Conservation (phyloP, 2,329 filamentous ascomycete species). For the Cercospora sesami region DNA sequence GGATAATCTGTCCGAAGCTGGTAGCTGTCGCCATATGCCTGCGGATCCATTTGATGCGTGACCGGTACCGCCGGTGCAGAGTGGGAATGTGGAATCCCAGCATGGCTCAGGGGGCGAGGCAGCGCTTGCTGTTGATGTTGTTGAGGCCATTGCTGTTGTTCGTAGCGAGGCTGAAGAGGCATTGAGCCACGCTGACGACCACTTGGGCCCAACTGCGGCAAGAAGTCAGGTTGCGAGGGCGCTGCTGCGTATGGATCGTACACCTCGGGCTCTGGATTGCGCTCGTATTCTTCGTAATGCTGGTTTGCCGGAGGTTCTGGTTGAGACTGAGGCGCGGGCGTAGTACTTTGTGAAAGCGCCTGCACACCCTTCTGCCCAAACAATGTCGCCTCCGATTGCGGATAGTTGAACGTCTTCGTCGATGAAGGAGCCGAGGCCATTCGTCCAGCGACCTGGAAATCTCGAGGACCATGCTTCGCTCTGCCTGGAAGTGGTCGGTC, state of each 20-base stretch:
- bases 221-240: slow-evolving; percentile 44
- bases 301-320: slow-evolving; percentile 12
- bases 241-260: slow-evolving; percentile 42
- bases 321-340: slow-evolving; percentile 10
- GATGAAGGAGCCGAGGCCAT: slow-evolving; percentile 31
- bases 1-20: slow-evolving; percentile 34
- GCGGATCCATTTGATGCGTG: slow-evolving; percentile 53
- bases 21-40: slow-evolving; percentile 33
- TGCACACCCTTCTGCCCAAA: slow-evolving; percentile 25
- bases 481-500: slow-evolving; percentile 31
- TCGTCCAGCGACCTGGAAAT: slow-evolving; percentile 30
- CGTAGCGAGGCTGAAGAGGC: slow-evolving; percentile 31
- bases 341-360: neutral
- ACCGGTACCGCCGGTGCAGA: slow-evolving; percentile 54
- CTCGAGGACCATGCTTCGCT: slow-evolving; percentile 39
- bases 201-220: slow-evolving; percentile 38
- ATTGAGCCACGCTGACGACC: slow-evolving; percentile 32
- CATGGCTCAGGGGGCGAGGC: slow-evolving; percentile 29
- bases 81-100: slow-evolving; percentile 44
- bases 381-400: slow-evolving; percentile 28
- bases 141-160: slow-evolving; percentile 24
- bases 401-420: slow-evolving; percentile 27
- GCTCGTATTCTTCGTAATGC: slow-evolving; percentile 26
- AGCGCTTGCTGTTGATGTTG: slow-evolving; percentile 25
- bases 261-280: slow-evolving; percentile 20